A percentile compares a stretch with the other conserved stretches of the same genome.
These are phyloP conservation scores for Clavaria fumosa DNA, from an alignment of 768 basidiomycete species.

Conservation along the genomic window DNA sequence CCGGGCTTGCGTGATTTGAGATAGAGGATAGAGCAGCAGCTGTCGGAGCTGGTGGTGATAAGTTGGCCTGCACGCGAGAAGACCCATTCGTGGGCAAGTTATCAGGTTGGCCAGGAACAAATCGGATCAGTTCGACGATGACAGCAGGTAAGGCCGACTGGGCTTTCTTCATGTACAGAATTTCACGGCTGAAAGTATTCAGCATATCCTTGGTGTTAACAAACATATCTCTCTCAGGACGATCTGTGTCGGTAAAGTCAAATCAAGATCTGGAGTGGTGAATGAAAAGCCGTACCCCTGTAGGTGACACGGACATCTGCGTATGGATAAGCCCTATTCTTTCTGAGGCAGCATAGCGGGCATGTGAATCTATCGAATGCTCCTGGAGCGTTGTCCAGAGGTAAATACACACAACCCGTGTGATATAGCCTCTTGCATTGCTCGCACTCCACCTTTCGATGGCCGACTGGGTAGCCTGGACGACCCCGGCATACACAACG, in stretches of 20 bases:
- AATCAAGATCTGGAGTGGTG: slow-evolving; percentile 4
- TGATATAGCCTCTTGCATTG: slow-evolving; percentile 55
- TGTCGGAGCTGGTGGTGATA: slow-evolving; percentile 9
- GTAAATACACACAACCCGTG: slow-evolving; percentile 61
- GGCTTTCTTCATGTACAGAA: slow-evolving; percentile 52
- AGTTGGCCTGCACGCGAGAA: slow-evolving; percentile 13
- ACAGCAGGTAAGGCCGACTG: slow-evolving; percentile 50
- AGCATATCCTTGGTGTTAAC: slow-evolving; percentile 63
- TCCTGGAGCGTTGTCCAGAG: slow-evolving; percentile 25
- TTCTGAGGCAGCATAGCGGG: slow-evolving; percentile 65
- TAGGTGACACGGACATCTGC: slow-evolving; percentile 66
- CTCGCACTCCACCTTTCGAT: slow-evolving; percentile 53
- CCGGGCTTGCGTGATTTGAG: slow-evolving; percentile 11
- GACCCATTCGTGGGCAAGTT: slow-evolving; percentile 14
- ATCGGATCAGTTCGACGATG: slow-evolving; percentile 58
- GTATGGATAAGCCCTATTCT: slow-evolving; percentile 52
- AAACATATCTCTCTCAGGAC: slow-evolving; percentile 38
- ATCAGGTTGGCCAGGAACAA: slow-evolving; percentile 40
- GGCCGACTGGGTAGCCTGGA: slow-evolving; percentile 41
- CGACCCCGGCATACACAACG: slow-evolving; percentile 71
- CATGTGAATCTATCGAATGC: slow-evolving; percentile 37
- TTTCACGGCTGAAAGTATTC: slow-evolving; percentile 53
- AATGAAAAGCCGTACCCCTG: slow-evolving; percentile 27
- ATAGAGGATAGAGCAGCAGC: slow-evolving; percentile 8
- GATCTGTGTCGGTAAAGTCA: slow-evolving; percentile 11